Percentiles rank a stretch among this genome's conserved stretches.
Conservation (phyloP, 495 filamentous ascomycete species). For the Aspergillus funiculosus region DNA sequence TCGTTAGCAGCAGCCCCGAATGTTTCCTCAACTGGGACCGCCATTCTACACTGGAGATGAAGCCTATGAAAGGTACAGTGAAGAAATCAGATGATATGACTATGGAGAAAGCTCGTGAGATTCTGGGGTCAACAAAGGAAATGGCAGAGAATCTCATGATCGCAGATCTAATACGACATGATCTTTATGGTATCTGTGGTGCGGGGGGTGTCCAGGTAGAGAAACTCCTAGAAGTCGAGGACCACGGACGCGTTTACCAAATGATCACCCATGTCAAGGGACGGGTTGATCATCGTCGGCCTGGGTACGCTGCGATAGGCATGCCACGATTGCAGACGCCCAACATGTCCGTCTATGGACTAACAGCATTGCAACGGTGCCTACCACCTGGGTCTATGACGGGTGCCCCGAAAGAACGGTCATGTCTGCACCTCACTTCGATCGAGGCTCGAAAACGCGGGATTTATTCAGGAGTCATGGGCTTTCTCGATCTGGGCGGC, state of each 20-base stretch:
- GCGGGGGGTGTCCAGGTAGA: slow-evolving; percentile 58
- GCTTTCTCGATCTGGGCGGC: slow-evolving; percentile 82
- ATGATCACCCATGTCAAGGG: slow-evolving; percentile 86
- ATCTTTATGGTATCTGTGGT: slow-evolving; percentile 75
- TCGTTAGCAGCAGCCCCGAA: slow-evolving; percentile 85
- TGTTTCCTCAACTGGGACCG: slow-evolving; percentile 75
- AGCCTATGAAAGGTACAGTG: slow-evolving; percentile 94
- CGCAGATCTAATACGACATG: slow-evolving; percentile 87
- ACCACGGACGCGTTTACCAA: slow-evolving; percentile 82
- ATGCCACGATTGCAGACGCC: slow-evolving; percentile 31
- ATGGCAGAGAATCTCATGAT: slow-evolving; percentile 98
- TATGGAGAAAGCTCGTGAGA: slow-evolving; percentile 56
- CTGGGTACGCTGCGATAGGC: slow-evolving; percentile 32
- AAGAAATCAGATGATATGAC: slow-evolving; percentile 62
- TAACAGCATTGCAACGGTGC: slow-evolving; percentile 69
- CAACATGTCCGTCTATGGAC: slow-evolving; percentile 48
- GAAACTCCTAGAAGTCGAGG: slow-evolving; percentile 77
- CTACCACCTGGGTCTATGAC: slow-evolving; percentile 94
- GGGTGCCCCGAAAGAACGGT: slow-evolving; percentile 85
- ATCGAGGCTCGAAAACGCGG: slow-evolving; percentile 66
- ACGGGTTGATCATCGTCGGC: slow-evolving; percentile 37
- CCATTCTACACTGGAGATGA: slow-evolving; percentile 41
- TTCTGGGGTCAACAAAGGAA: slow-evolving; percentile 77
- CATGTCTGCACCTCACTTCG: slow-evolving; percentile 67
- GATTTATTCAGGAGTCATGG: slow-evolving; percentile 82